These are phyloP conservation scores for Penicillium fimorum DNA, from an alignment of 495 filamentous ascomycete species.

Conservation along the genomic window DNA sequence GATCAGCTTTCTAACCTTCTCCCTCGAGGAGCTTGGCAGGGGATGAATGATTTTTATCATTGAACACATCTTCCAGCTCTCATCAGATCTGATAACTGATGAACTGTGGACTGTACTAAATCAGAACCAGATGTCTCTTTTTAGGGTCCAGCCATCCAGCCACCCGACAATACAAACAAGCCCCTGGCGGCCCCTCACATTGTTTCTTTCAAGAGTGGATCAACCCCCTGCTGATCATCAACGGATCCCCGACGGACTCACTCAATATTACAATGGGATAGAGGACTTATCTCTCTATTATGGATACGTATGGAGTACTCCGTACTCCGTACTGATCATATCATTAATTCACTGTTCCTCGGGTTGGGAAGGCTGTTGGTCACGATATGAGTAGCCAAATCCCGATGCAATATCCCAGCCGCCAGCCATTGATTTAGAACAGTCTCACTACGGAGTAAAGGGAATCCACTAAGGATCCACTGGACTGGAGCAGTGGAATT, in stretches of 20 bases:
- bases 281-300: conserved; percentile 5
- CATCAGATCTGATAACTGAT: neutral
- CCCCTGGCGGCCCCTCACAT: conserved; percentile 12
- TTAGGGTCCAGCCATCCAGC: neutral
- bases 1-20: neutral
- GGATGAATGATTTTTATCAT: neutral
- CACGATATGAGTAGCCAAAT: neutral
- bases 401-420: neutral
- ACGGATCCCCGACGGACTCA: conserved; percentile 6
- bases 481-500: conserved; percentile 11
- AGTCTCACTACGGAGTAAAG: conserved; percentile 15
- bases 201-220: conserved; percentile 10
- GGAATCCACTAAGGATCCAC: conserved; percentile 11
- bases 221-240: conserved; percentile 20
- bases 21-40: conserved; percentile 2
- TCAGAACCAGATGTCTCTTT: neutral
- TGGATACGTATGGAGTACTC: conserved; percentile 2
- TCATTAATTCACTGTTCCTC: conserved; percentile 11
- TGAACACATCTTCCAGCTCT: neutral
- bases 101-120: neutral
- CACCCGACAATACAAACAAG: neutral
- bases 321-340: conserved; percentile 12
- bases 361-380: neutral
- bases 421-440: neutral
- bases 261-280: conserved; percentile 8